Base-by-base conservation (phyloP, 768 basidiomycete species). In the Suillus variegatus region DNA sequence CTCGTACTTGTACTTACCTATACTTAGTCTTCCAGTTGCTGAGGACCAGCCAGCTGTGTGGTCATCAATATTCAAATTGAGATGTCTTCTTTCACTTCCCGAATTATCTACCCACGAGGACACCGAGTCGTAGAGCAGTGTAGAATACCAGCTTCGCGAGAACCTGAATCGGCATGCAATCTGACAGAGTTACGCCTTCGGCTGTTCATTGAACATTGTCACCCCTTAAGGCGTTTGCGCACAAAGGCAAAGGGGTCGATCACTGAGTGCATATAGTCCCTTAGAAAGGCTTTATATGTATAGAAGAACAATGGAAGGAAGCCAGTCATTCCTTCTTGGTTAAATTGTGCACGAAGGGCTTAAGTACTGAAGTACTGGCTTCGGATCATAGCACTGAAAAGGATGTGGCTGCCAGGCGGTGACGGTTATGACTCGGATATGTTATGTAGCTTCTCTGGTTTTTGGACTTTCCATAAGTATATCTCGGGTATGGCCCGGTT, bases 201-300 rank as follows among this genome's bases (percentile, higher is more conserved):
- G 22, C 22, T 22, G 14, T 28, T 20, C 12, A 60, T 60, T 60
- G 58, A 10, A 60, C 43, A 12, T 55, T 20, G 54, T 55, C 54
- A 36, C 13, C 38, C 16, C 22, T 25, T 58, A 14, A 56, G 25
- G 40, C 40, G 57, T 60, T 58, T 60, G 25, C n/a, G n/a, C n/a
- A n/a, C 25, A 43, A 32, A 60, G 58, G 58, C 25, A 43, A 43
- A 60, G 58, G 58, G 58, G 41, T 60, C 41, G 18, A 60, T 20
- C 35, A 36, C 54, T 7, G 16, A 52, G 22, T 51, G 28, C 12
- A 55, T 20, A n/a, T 6, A 38, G 20, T 55, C 54, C 54, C 54
- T 32, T 35, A 35, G 32, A 20, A 35, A 18, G 28, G 18, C 28
- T 28, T 25, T 8, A 18, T 10, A 55, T 6, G 18, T n/a, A 54